A percentile compares a stretch with the other conserved stretches of the same genome.
Conservation (phyloP, 2,329 filamentous ascomycete species). For the Blastomyces parvus region DNA sequence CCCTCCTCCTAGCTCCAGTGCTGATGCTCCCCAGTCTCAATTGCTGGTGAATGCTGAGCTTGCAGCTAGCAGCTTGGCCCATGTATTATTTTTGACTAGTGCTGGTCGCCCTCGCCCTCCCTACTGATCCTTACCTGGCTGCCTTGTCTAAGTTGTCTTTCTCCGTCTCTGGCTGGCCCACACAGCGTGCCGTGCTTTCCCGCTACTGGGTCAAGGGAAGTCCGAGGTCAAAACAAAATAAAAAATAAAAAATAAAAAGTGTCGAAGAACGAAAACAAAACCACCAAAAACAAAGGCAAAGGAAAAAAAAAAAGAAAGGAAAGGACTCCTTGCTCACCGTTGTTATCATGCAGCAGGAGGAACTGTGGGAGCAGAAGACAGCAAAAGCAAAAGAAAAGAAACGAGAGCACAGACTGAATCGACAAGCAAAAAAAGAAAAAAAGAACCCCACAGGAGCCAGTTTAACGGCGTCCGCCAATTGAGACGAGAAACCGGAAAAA, state of each 20-base stretch:
- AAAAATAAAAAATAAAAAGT: background rate
- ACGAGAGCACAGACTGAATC: background rate
- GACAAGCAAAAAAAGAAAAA: background rate
- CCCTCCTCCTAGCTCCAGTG: background rate
- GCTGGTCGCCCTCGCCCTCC: background rate
- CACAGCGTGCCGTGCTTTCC: slow-evolving; percentile 3
- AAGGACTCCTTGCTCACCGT: background rate
- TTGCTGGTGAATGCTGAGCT: background rate
- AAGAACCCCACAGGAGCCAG: background rate
- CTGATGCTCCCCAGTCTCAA: background rate
- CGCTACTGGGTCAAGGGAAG: background rate
- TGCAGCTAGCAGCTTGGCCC: slow-evolving; percentile 1
- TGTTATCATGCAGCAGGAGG: background rate
- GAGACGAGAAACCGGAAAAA: background rate
- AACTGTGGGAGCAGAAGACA: background rate
- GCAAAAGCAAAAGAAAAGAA: background rate
- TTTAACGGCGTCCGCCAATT: background rate
- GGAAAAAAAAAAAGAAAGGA: background rate
- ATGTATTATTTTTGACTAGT: slow-evolving; percentile 3
- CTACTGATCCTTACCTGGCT: slow-evolving; percentile 1
- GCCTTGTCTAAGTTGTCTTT: background rate
- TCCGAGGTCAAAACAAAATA: background rate
- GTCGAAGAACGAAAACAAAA: background rate
- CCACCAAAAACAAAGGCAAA: background rate
- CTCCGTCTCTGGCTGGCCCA: background rate